phyloP scores from a whole-genome alignment of 768 basidiomycete genomes.

The Gelatoporia subvermispora region DNA sequence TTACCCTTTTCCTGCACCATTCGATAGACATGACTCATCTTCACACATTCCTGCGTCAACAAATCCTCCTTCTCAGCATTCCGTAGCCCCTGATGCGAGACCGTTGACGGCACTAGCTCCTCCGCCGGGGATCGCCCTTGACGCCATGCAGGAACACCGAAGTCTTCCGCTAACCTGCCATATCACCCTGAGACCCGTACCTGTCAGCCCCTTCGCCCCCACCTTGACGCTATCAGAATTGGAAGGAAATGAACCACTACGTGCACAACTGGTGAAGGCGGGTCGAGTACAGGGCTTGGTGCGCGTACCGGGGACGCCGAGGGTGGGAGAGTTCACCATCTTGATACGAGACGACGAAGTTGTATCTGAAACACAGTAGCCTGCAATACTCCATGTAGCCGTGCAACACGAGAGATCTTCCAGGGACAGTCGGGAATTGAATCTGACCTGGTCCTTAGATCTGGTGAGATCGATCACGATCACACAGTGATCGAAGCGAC shows the following conservation, averaged over 20 bases:
- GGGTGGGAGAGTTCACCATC: conserved; percentile 9
- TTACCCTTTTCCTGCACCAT: conserved; percentile 36
- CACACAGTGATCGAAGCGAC: too few relatives aligned
- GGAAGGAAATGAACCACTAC: conserved; percentile 2
- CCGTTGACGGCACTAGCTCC: not conserved
- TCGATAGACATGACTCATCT: conserved; percentile 11
- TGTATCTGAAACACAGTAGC: not conserved
- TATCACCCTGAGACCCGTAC: conserved; percentile 31
- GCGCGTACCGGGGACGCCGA: conserved; percentile 10
- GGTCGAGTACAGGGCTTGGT: conserved; percentile 11
- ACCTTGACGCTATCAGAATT: conserved; percentile 9
- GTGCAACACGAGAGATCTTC: too few relatives aligned
- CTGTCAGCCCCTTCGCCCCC: conserved; percentile 12
- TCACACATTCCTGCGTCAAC: not conserved
- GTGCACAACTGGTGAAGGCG: conserved; percentile 5
- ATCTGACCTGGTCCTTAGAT: too few relatives aligned
- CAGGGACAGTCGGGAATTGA: too few relatives aligned
- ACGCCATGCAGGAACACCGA: not conserved
- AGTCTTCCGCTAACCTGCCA: conserved; percentile 33
- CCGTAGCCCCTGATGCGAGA: conserved; percentile 6
- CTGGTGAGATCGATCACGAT: too few relatives aligned
- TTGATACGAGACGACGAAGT: conserved; percentile 10
- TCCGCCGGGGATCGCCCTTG: too few relatives aligned
- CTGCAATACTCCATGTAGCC: too few relatives aligned
- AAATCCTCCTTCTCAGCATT: not conserved